A percentile compares a stretch with the other conserved stretches of the same genome.
Conservation (phyloP, 345 rosid genomes). For the Eucalyptus paniculata region DNA sequence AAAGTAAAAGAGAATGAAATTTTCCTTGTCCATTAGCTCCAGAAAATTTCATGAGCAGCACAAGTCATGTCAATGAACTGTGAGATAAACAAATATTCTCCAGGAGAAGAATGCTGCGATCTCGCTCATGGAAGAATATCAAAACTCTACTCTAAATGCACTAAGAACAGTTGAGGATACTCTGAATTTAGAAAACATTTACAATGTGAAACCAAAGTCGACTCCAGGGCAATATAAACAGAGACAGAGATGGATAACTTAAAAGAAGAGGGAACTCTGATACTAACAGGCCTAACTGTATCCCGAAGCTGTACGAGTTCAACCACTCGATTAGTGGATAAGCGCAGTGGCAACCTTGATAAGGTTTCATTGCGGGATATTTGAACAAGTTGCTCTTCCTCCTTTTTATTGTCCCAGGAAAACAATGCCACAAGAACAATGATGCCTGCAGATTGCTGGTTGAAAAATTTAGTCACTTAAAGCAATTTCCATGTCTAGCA, state of each 20-base stretch:
- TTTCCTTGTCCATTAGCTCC: not conserved
- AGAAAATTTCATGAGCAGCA: not conserved
- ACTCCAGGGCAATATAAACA: not conserved
- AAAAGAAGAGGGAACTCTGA: not conserved
- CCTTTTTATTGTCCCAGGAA: slow-evolving; percentile 91
- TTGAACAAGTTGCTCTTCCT: slow-evolving; percentile 92
- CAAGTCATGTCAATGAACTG: not conserved
- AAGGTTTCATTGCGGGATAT: slow-evolving; percentile 83
- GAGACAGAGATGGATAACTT: not conserved
- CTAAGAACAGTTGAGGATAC: not conserved
- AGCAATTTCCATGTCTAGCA: not conserved
- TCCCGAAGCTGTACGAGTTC: slow-evolving; percentile 94
- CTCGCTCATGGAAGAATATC: not conserved
- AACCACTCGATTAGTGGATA: slow-evolving; percentile 85
- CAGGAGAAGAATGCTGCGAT: not conserved
- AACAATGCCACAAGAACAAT: slow-evolving; percentile 59
- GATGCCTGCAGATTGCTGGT: slow-evolving; percentile 80
- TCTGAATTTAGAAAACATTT: not conserved
- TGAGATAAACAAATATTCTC: not conserved
- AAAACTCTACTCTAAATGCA: not conserved
- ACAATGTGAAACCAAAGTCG: not conserved
- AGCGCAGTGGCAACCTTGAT: slow-evolving; percentile 83
- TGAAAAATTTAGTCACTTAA: slow-evolving; percentile 42
- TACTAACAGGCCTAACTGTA: slow-evolving; percentile 84
- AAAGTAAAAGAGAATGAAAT: not conserved